Conservation (phyloP, 257 asterid species). For the Nicotiana otophora region DNA sequence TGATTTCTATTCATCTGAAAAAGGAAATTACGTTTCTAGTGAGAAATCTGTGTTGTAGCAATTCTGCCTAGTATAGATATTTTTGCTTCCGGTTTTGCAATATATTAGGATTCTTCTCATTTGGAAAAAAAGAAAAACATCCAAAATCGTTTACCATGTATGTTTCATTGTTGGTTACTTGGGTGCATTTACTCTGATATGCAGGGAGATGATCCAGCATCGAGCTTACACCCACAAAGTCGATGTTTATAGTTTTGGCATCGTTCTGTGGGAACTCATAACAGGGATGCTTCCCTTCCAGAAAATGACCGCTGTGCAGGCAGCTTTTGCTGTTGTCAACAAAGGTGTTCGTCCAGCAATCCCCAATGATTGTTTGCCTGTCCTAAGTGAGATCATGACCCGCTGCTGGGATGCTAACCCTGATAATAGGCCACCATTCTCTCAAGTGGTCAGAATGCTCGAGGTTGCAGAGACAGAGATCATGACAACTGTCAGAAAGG, state of each 20-base stretch:
- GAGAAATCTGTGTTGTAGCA: neutral
- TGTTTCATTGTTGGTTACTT: neutral
- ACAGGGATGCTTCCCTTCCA: slow-evolving; percentile 96
- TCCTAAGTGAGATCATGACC: slow-evolving; percentile 76
- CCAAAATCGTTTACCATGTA: neutral
- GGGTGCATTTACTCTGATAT: slow-evolving; percentile 17
- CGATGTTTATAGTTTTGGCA: slow-evolving; percentile 93
- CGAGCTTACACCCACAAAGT: slow-evolving; percentile 92
- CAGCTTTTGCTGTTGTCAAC: slow-evolving; percentile 95
- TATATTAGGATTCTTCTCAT: neutral
- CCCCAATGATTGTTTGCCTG: slow-evolving; percentile 74
- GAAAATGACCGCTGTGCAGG: slow-evolving; percentile 97
- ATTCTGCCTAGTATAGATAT: neutral
- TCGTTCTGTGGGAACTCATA: slow-evolving; percentile 91
- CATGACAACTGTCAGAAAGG: slow-evolving; percentile 79
- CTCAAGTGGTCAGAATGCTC: slow-evolving; percentile 81
- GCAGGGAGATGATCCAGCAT: slow-evolving; percentile 98
- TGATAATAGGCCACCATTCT: slow-evolving; percentile 77
- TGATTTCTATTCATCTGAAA: neutral
- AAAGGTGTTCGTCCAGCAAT: slow-evolving; percentile 82
- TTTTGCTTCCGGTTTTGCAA: neutral
- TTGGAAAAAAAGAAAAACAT: neutral
- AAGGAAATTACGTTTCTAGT: neutral
- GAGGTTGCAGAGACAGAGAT: slow-evolving; percentile 89
- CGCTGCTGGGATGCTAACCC: slow-evolving; percentile 93